Evolutionary conservation across 2,329 filamentous ascomycete species (phyloP), one percentile per base, ranked within the genome.

Genomic region (Akanthomyces uredinophilus): DNA sequence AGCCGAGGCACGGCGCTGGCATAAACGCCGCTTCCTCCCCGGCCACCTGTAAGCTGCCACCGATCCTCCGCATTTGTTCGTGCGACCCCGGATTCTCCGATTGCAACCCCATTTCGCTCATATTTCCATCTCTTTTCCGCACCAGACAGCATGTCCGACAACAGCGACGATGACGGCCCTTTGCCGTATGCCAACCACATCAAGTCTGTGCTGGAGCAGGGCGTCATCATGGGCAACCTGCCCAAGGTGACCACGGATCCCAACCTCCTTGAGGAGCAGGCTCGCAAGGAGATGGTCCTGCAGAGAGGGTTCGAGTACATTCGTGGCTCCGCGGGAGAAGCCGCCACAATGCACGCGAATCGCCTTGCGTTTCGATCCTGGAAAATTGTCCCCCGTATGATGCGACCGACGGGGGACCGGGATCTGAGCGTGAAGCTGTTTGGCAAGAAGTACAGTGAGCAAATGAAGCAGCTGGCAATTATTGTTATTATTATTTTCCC

Each of bases 281-380:
- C 86, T 2, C 75, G 75, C 57, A 72, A 78, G 60, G 72, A 70
- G 16, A 76, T 87, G 72, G 71, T 73, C 14, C 32, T 58, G 22
- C 71, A 73, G 2, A 76, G 78, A 13, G 75, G 79, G 8, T 88
- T 82, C 69, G 83, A 83, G 64, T 89, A 88, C 72, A 81, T 87
- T 27, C 76, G 79, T 18, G 85, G 86, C n/a, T 84, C 83, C 7
- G 86, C 86, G 0, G 84, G 86, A 2, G 84, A 87, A 66, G 77
- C 80, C 43, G 78, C 83, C 2, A 89, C 86, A 0, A 82, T 85
- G 77, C 81, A 83, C 56, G 82, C 83, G 49, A 87, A 87, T 67
- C 77, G 80, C 8, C 73, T 82, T 22, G 83, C 84, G 1, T 87
- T 88, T 65, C 74, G 78, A 46, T 78, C 81, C 63, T 79, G 77